A percentile compares a stretch with the other conserved stretches of the same genome.
These are phyloP conservation scores for Ambispora gerdemannii DNA, from an alignment of 192 early-diverging fungal species.

Conservation along the genomic window DNA sequence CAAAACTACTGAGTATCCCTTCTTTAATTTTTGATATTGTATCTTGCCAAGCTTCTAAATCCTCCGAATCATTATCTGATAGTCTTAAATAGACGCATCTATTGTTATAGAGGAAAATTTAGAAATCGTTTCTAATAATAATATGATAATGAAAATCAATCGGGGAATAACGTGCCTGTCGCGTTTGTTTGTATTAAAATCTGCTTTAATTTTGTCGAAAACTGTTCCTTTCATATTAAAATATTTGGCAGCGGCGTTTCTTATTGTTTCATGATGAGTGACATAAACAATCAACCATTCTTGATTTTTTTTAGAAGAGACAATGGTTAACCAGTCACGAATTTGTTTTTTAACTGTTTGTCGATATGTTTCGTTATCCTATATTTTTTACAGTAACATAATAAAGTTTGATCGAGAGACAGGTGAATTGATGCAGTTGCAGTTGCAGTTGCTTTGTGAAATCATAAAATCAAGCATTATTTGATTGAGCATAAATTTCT, in stretches of 20 bases:
- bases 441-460: no score
- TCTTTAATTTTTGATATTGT: constrained; percentile 74
- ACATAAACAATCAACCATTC: constrained; percentile 88
- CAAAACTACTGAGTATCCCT: constrained; percentile 66
- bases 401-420: no score
- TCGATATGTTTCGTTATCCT: constrained; percentile 81
- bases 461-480: no score
- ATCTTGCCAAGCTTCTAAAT: constrained; percentile 66
- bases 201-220: constrained; percentile 82
- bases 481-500: no score
- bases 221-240: constrained; percentile 66
- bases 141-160: not conserved
- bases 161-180: constrained; percentile 49
- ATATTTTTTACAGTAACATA: no score
- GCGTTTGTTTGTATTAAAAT: constrained; percentile 68
- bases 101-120: not conserved
- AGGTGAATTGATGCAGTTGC: no score
- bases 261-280: constrained; percentile 48
- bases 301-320: constrained; percentile 76
- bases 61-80: constrained; percentile 51
- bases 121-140: not conserved
- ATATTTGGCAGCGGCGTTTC: constrained; percentile 51
- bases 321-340: constrained; percentile 71
- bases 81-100: constrained; percentile 51
- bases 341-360: constrained; percentile 62